Evolutionary conservation across 225 moss, liverwort and hornwort genomes (phyloP).

Genomic region (Marchantia polymorpha): DNA sequence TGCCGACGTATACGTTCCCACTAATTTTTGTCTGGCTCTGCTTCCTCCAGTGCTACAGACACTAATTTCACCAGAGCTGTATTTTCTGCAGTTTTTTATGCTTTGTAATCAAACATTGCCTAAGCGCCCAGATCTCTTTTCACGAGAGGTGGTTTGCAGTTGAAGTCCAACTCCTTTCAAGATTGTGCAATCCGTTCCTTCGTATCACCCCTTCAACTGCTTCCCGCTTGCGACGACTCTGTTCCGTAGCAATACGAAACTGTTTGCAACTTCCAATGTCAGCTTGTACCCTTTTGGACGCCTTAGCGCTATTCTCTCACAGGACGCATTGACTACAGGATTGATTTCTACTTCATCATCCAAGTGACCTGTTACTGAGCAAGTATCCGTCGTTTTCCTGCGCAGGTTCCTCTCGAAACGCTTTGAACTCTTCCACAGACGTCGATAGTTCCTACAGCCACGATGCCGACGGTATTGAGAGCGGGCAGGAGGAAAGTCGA

Average conservation of each 20-base stretch:
- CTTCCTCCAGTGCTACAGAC: no score
- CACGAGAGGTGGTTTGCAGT: neutral
- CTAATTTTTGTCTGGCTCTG: no score
- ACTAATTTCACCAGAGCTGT: no score
- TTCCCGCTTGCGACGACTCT: neutral
- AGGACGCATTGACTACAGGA: no score
- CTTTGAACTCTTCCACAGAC: conserved; percentile 23
- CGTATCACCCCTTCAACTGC: neutral
- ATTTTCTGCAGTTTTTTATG: no score
- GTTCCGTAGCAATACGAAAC: neutral
- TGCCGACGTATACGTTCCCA: no score
- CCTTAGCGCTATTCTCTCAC: no score
- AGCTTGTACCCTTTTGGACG: no score
- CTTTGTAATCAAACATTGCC: neutral
- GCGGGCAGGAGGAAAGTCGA: conserved; percentile 32
- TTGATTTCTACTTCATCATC: no score
- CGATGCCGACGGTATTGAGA: conserved; percentile 30
- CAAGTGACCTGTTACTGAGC: no score
- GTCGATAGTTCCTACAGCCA: conserved; percentile 20
- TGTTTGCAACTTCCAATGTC: neutral
- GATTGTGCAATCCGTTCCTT: neutral
- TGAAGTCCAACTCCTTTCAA: no score
- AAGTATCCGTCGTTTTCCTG: neutral
- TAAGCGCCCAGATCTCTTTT: neutral
- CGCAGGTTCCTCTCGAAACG: conserved; percentile 29